These are phyloP conservation scores for Thymus quinquecostatus DNA, from an alignment of 257 asterid species.

Conservation along the genomic window DNA sequence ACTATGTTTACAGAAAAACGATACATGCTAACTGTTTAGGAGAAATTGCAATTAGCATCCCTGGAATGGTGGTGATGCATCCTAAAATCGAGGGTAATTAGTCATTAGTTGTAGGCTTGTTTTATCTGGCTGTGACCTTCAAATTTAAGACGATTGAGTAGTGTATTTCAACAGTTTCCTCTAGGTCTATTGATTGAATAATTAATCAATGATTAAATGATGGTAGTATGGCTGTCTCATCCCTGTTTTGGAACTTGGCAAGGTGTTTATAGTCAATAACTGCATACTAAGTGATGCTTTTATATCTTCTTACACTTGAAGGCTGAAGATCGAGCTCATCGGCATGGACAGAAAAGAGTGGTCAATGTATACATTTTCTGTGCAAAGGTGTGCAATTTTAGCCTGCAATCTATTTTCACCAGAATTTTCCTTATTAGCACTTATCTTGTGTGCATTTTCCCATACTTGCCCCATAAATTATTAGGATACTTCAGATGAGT, in stretches of 20 bases:
- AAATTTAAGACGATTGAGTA: not conserved
- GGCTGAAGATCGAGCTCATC: conserved; percentile 99
- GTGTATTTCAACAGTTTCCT: not conserved
- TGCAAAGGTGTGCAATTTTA: conserved; percentile 64
- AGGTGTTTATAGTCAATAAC: conserved; percentile 25
- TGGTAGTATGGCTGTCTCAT: not conserved
- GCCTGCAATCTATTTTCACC: conserved; percentile 25
- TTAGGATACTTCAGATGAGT: conserved; percentile 91
- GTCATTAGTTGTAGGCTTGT: conserved; percentile 1
- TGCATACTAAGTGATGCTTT: conserved; percentile 38
- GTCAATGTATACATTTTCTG: conserved; percentile 90
- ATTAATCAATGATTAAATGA: not conserved
- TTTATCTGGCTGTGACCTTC: not conserved
- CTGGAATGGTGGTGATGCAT: not conserved
- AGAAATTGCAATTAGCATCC: not conserved
- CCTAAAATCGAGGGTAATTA: not conserved
- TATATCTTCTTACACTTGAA: conserved; percentile 38
- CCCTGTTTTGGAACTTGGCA: conserved; percentile 9
- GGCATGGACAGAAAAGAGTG: conserved; percentile 86
- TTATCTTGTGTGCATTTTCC: conserved; percentile 15
- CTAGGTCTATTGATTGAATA: not conserved
- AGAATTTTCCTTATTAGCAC: conserved; percentile 10
- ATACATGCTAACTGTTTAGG: not conserved
- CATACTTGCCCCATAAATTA: conserved; percentile 18
- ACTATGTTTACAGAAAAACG: no score